Conservation (phyloP, 306 rosid genomes). For the Boehmeria nivea region DNA sequence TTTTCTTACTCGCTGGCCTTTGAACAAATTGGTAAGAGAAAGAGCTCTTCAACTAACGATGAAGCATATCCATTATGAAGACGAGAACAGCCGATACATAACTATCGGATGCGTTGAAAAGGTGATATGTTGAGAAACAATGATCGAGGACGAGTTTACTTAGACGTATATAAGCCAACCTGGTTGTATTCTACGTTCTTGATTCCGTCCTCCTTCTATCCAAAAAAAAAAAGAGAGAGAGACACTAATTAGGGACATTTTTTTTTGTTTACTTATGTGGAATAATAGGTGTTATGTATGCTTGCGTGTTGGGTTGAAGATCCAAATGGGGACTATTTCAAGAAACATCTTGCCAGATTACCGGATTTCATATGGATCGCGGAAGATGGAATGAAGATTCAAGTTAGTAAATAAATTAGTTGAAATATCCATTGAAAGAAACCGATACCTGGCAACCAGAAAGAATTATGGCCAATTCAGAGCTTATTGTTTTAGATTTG, state of each 20-base stretch:
- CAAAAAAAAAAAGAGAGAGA: too few relatives aligned
- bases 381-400: conserved; percentile 38
- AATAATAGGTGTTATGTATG: conserved; percentile 26
- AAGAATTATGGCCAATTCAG: too few relatives aligned
- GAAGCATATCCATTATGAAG: conserved; percentile 34
- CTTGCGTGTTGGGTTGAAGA: conserved; percentile 44
- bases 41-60: conserved; percentile 23
- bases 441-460: too few relatives aligned
- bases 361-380: conserved; percentile 34
- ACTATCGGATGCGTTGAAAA: conserved; percentile 31
- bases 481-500: too few relatives aligned
- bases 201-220: too few relatives aligned
- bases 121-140: conserved; percentile 3
- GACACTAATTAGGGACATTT: too few relatives aligned
- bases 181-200: too few relatives aligned
- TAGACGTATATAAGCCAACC: too few relatives aligned
- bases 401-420: not conserved
- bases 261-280: not conserved
- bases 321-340: conserved; percentile 27
- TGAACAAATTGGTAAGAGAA: conserved; percentile 24
- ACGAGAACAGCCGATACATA: conserved; percentile 18
- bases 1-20: conserved; percentile 34
- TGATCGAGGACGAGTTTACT: too few relatives aligned
- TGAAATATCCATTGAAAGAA: too few relatives aligned
- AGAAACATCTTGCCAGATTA: conserved; percentile 30